These are phyloP conservation scores for Dryas integrifolia DNA, from an alignment of 331 rosid species.

Conservation along the genomic window DNA sequence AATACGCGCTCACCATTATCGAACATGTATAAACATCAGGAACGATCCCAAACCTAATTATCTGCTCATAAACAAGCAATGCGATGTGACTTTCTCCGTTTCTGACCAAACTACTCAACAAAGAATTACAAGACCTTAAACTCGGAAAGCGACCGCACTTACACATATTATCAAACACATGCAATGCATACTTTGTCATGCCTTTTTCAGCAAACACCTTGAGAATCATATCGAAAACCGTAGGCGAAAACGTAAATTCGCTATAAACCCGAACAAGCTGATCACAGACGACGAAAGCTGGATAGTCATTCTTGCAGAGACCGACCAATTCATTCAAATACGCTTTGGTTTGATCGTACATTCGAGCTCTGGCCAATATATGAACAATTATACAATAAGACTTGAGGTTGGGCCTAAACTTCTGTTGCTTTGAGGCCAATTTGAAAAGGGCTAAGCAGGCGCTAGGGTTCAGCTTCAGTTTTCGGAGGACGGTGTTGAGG, in stretches of 20 bases:
- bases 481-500: slow-evolving; percentile 60
- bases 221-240: slow-evolving; percentile 65
- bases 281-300: slow-evolving; percentile 35
- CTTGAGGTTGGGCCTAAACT: slow-evolving; percentile 53
- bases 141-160: slow-evolving; percentile 52
- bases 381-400: slow-evolving; percentile 65
- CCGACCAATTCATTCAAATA: slow-evolving; percentile 40
- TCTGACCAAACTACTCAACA: slow-evolving; percentile 57
- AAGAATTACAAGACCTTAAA: slow-evolving; percentile 67
- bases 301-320: slow-evolving; percentile 47
- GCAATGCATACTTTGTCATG: slow-evolving; percentile 52
- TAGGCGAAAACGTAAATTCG: slow-evolving; percentile 56
- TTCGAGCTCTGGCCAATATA: slow-evolving; percentile 60
- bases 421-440: slow-evolving; percentile 48
- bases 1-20: slow-evolving; percentile 53
- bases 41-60: slow-evolving; percentile 43
- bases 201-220: slow-evolving; percentile 61
- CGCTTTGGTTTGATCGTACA: slow-evolving; percentile 51
- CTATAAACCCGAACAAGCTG: slow-evolving; percentile 44
- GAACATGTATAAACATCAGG: slow-evolving; percentile 64
- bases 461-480: slow-evolving; percentile 56
- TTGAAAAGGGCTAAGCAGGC: slow-evolving; percentile 59
- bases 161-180: slow-evolving; percentile 72
- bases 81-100: slow-evolving; percentile 39
- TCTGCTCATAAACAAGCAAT: slow-evolving; percentile 53